Base-by-base conservation (phyloP, 345 rosid genomes). In the Lenwebbia sp. region DNA sequence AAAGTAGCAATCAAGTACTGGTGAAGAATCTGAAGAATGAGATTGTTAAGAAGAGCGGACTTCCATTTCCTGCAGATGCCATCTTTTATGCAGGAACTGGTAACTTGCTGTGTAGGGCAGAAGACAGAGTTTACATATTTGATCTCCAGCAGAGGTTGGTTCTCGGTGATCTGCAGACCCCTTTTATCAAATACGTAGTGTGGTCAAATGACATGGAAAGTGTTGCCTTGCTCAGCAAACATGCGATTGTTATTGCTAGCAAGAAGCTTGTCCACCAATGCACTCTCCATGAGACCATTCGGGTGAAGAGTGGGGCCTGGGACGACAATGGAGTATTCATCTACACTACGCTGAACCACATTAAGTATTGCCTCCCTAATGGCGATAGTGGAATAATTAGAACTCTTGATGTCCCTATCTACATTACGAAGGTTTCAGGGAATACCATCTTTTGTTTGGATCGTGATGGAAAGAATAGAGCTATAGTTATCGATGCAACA, bases 251-350 rank as follows among this genome's bases (percentile, higher is more conserved):
- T 82, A 93, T 96, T 78, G 95, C 99, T 33, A 94, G 90, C 92
- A 97, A 95, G 89, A 95, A 91, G 89, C 97, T 97, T 85, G 96
- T 92, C 85, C 96, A 88, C 85, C 94, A 94, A 83, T 95, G 98
- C 92, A 93, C 96, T 30, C 95, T 96, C 90, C 98, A 97, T 85
- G 99, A 96, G 92, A 96, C 97, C 49, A 95, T 97, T 44, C 95
- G 98, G 51, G 96, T 97, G 82, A 96, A 97, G 83, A 95, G 99
- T 87, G 99, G 98, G 89, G 97, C 97, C 37, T 97, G 99, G 99
- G 98, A 96, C 60, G 99, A 97, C 33, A 94, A 95, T 89, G 97
- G 96, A 89, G 98, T 97, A 84, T 96, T 97, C 87, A 96, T 96
- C 30, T 97, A 96, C 86, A 93, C 98, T 19, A 97, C 99, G 13